Evolutionary conservation across 495 filamentous ascomycete species (phyloP).

Genomic region (Penicillium ucsense): DNA sequence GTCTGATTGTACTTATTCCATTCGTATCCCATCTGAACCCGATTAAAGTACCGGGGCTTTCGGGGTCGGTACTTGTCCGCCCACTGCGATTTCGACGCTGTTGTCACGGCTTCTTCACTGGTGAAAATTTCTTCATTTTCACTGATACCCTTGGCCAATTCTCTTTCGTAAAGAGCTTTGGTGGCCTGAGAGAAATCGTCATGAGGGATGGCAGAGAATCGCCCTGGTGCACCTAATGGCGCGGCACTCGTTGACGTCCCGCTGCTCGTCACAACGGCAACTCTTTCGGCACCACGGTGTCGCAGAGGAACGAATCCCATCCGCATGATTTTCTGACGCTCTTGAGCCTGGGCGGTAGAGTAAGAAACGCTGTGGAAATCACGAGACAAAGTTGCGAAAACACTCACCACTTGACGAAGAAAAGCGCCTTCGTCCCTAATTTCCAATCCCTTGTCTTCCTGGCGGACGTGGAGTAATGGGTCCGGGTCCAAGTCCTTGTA

Average conservation of each 20-base stretch:
- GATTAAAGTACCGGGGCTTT: slow-evolving; percentile 95
- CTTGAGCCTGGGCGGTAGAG: slow-evolving; percentile 33
- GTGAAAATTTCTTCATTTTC: slow-evolving; percentile 97
- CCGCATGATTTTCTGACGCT: slow-evolving; percentile 55
- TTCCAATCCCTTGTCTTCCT: slow-evolving; percentile 59
- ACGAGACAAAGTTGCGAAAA: too few relatives aligned
- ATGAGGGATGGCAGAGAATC: slow-evolving; percentile 65
- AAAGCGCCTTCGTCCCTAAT: slow-evolving; percentile 53
- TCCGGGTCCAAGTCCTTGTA: slow-evolving; percentile 54
- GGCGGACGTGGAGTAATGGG: slow-evolving; percentile 55
- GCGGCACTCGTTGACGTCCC: slow-evolving; percentile 19
- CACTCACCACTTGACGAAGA: slow-evolving; percentile 46
- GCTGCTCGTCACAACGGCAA: slow-evolving; percentile 25
- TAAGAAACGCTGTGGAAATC: not conserved
- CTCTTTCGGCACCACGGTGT: slow-evolving; percentile 42
- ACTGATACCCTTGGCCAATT: slow-evolving; percentile 82
- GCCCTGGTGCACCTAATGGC: slow-evolving; percentile 43
- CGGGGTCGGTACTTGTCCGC: slow-evolving; percentile 82
- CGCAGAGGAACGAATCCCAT: slow-evolving; percentile 60
- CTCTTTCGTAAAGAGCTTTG: slow-evolving; percentile 83
- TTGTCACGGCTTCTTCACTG: slow-evolving; percentile 70
- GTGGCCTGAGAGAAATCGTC: slow-evolving; percentile 90
- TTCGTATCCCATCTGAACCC: slow-evolving; percentile 98
- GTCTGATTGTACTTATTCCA: slow-evolving; percentile 99
- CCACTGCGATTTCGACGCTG: slow-evolving; percentile 64